phyloP scores from a whole-genome alignment of 805 yeast species.

The Starmerella bombi region DNA sequence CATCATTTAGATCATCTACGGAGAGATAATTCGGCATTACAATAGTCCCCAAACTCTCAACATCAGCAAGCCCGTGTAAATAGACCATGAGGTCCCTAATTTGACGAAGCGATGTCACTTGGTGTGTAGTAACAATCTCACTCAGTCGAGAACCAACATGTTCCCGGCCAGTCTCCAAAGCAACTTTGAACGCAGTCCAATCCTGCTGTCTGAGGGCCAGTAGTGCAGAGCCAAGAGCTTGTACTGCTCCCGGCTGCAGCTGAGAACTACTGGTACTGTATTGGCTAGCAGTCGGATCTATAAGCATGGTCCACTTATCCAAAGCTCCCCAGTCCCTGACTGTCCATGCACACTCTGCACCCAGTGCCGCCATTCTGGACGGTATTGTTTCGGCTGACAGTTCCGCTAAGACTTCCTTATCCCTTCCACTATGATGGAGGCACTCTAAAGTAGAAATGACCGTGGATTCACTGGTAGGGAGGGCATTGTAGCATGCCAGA shows the following conservation, averaged over 20 bases:
- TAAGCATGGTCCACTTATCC: conserved; percentile 29
- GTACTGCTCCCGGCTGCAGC: conserved; percentile 9
- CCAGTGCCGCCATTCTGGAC: conserved; percentile 37
- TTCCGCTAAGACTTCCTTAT: conserved; percentile 47
- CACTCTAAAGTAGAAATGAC: conserved; percentile 47
- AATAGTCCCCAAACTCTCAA: conserved; percentile 31
- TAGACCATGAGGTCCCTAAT: conserved; percentile 33
- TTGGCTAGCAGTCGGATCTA: conserved; percentile 2
- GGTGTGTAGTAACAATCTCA: conserved; percentile 26
- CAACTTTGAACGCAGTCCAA: conserved; percentile 27
- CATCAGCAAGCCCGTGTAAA: conserved; percentile 50
- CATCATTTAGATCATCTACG: not conserved
- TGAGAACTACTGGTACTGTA: conserved; percentile 1
- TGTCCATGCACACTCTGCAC: conserved; percentile 60
- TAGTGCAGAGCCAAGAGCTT: conserved; percentile 42
- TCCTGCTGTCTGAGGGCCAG: conserved; percentile 32
- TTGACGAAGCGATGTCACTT: conserved; percentile 39
- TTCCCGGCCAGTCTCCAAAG: conserved; percentile 40
- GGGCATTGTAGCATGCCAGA: conserved; percentile 63
- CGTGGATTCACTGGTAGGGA: conserved; percentile 28
- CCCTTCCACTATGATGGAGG: conserved; percentile 60
- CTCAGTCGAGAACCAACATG: conserved; percentile 50
- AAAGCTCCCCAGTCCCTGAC: conserved; percentile 39
- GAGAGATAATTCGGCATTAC: conserved; percentile 9
- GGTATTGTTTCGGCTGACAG: conserved; percentile 27